Evolutionary conservation across 352 stramenopile genomes (phyloP).

Genomic region (Globisporangium echinulatum): DNA sequence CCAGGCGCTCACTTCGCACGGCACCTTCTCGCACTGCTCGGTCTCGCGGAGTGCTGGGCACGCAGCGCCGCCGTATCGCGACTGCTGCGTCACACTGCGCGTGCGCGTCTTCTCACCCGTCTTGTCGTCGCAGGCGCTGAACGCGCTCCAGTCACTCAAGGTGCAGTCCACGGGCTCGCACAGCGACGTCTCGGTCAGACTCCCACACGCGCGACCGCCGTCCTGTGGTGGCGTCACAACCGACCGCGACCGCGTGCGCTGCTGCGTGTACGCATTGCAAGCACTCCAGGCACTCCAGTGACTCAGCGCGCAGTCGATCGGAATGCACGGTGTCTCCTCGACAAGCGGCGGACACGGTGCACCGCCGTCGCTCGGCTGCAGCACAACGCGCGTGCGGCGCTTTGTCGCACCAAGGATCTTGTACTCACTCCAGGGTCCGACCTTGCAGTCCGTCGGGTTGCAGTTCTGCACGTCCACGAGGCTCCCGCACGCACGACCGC

Average conservation of each 20-base stretch:
- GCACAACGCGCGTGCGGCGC: conserved; percentile 27
- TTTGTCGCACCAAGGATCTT: conserved; percentile 36
- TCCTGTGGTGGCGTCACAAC: conserved; percentile 37
- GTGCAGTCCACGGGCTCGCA: conserved; percentile 42
- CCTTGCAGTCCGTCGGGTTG: conserved; percentile 54
- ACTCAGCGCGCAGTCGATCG: conserved; percentile 37
- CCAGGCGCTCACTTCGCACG: conserved; percentile 43
- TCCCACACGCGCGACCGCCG: conserved; percentile 35
- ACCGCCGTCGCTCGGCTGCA: conserved; percentile 36
- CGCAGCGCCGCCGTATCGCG: conserved; percentile 26
- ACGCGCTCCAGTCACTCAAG: conserved; percentile 46
- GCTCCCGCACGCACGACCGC: conserved; percentile 29
- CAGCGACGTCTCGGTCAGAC: conserved; percentile 15
- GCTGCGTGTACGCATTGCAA: conserved; percentile 30
- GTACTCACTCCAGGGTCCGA: conserved; percentile 42
- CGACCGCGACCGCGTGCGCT: conserved; percentile 36
- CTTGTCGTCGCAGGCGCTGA: conserved; percentile 26
- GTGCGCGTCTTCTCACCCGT: conserved; percentile 33
- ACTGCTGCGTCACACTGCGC: conserved; percentile 20
- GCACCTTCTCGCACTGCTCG: conserved; percentile 29
- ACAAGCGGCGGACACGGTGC: conserved; percentile 29
- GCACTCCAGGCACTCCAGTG: conserved; percentile 35
- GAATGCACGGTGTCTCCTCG: conserved; percentile 29
- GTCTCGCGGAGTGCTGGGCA: conserved; percentile 33
- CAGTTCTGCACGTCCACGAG: conserved; percentile 52